These are phyloP conservation scores for Rhizopogon sp. DNA, from an alignment of 768 basidiomycete species.

Conservation along the genomic window DNA sequence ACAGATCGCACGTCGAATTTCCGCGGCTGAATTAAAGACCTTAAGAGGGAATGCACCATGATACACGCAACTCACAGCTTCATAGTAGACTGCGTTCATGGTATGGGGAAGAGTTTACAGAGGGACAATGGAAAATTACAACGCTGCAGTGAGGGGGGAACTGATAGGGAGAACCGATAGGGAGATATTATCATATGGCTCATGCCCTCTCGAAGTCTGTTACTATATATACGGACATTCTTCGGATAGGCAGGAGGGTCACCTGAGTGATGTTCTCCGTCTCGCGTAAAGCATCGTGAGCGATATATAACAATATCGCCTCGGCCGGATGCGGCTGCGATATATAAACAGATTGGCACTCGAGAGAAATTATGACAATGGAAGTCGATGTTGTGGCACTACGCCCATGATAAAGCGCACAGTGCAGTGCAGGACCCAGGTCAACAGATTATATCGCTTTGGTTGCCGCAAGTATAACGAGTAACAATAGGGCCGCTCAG, in stretches of 20 bases:
- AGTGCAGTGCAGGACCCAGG: no score
- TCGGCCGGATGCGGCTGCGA: no score
- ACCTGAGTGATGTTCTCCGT: neutral
- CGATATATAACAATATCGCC: neutral
- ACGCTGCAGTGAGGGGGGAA: neutral
- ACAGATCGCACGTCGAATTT: slow-evolving; percentile 49
- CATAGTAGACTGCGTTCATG: slow-evolving; percentile 50
- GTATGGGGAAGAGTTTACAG: neutral
- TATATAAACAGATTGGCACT: neutral
- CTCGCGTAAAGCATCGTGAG: neutral
- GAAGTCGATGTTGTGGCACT: neutral
- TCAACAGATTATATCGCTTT: no score
- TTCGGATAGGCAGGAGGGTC: neutral
- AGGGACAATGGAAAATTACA: no score
- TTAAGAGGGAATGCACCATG: neutral
- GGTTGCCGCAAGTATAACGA: no score
- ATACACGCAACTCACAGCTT: slow-evolving; percentile 25
- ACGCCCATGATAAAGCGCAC: no score
- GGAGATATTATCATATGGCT: slow-evolving; percentile 6
- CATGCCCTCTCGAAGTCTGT: neutral
- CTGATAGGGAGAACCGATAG: slow-evolving; percentile 6
- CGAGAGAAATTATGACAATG: neutral
- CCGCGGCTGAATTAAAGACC: slow-evolving; percentile 30
- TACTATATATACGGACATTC: neutral
- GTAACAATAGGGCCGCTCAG: no score